Percentiles rank a stretch among this genome's conserved stretches.
phyloP scores from a whole-genome alignment of 805 yeast genomes.

The Pichia gijzeniarum region DNA sequence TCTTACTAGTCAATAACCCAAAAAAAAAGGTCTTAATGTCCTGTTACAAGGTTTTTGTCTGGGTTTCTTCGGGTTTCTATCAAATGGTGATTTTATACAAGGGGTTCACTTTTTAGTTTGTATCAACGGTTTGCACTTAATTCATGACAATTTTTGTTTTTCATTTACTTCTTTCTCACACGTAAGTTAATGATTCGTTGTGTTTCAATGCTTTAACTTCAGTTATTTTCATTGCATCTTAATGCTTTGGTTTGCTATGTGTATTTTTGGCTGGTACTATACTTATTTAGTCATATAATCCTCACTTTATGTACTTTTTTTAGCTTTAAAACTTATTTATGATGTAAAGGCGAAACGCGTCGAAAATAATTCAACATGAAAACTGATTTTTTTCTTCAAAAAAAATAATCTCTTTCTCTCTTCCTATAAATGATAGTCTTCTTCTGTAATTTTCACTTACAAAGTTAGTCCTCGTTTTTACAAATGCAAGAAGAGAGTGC shows the following conservation, averaged over 20 bases:
- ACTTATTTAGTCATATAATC: neutral
- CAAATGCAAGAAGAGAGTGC: neutral
- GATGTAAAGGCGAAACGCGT: neutral
- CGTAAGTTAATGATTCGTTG: constrained; percentile 6
- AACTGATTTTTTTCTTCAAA: no score
- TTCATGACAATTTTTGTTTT: neutral
- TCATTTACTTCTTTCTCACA: neutral
- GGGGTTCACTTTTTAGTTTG: neutral
- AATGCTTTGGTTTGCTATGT: constrained; percentile 1
- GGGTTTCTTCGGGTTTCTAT: constrained; percentile 7
- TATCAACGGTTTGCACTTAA: constrained; percentile 1
- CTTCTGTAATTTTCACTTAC: no score
- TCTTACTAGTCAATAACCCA: neutral
- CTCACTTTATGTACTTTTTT: neutral
- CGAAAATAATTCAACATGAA: neutral
- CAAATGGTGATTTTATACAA: constrained; percentile 5
- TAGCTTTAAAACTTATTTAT: constrained; percentile 1
- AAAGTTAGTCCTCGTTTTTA: neutral
- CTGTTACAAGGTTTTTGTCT: neutral
- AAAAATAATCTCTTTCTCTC: no score
- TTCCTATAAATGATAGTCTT: no score
- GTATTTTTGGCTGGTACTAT: constrained; percentile 3
- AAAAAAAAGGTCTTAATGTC: neutral
- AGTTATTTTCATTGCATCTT: constrained; percentile 3
- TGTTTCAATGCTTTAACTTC: constrained; percentile 14